Percentiles rank a stretch among this genome's conserved stretches.
Evolutionary conservation across 2,329 filamentous ascomycete species (phyloP).

Genomic region (Alternaria burnsii): DNA sequence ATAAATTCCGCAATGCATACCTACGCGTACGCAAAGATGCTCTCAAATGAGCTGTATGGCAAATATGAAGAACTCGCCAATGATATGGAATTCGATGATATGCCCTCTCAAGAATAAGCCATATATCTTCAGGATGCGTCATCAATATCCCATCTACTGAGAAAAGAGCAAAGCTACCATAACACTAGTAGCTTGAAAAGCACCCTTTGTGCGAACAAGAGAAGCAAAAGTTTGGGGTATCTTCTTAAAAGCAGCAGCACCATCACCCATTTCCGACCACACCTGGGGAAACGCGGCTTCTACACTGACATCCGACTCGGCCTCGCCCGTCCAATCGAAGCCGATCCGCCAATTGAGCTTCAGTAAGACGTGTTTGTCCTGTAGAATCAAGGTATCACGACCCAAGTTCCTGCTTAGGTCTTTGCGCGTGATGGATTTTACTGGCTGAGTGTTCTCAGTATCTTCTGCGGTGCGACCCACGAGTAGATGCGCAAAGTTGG

Average conservation of each 20-base stretch:
- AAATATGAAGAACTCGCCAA: too few species aligned
- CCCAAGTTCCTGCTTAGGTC: slow-evolving; percentile 61
- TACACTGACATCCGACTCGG: slow-evolving; percentile 65
- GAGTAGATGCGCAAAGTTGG: slow-evolving; percentile 53
- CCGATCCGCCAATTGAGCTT: slow-evolving; percentile 69
- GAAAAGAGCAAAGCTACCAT: slow-evolving; percentile 66
- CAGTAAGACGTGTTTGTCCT: slow-evolving; percentile 53
- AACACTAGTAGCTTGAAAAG: slow-evolving; percentile 65
- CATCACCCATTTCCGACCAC: slow-evolving; percentile 68
- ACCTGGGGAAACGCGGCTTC: slow-evolving; percentile 66
- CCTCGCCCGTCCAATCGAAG: slow-evolving; percentile 79
- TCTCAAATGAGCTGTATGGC: too few species aligned
- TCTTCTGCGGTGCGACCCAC: slow-evolving; percentile 22
- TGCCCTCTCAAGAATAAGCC: too few species aligned
- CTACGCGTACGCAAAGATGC: too few species aligned
- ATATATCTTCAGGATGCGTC: neutral
- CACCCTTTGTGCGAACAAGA: slow-evolving; percentile 64
- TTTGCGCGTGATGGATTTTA: slow-evolving; percentile 43
- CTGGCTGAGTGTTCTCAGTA: slow-evolving; percentile 32
- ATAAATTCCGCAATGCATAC: too few species aligned
- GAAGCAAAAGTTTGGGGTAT: slow-evolving; percentile 69
- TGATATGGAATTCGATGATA: too few species aligned
- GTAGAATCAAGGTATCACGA: slow-evolving; percentile 38
- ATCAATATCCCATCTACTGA: slow-evolving; percentile 11
- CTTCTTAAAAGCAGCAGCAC: slow-evolving; percentile 62